Evolutionary conservation across 768 basidiomycete species (phyloP), one percentile per base, ranked within the genome.

Genomic region (Serendipita indica): DNA sequence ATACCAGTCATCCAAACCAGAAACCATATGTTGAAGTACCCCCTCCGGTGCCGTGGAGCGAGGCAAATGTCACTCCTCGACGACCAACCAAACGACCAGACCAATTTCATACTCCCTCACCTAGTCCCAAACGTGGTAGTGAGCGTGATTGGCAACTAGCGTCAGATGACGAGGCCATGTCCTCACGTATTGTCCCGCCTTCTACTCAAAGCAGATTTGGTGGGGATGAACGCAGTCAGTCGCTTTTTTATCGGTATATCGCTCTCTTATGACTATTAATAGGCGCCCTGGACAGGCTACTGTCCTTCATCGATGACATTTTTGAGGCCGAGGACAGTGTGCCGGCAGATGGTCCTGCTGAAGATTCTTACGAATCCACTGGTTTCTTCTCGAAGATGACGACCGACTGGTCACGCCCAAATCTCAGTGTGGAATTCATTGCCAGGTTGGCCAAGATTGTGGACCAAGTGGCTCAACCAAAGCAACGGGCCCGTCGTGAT

Each of bases 301-400:
- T 73, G 0, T 79, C 81, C 2, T 71, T 89, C 16, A 72, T 94
- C 0, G 88, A 91, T 62, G 90, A 94, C 58, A 77, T 96, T 14
- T 86, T 94, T 59, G 83, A 86, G 62, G 82, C 86, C 0, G 83
- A 88, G 64, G 91, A 92, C 66, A 68, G 75, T 0, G 71, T 89
- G 14, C 76, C 83, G 2, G 71, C 79, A 0, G 83, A 85, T 52
- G 68, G 72, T 1, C 74, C 77, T 35, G 61, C 71, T n/a, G 61
- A 66, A 13, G 75, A 81, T 56, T 71, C 89, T 12, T 73, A 81
- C 2, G 66, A 72, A 25, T 63, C 62, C 30, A 27, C 34, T 28
- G 78, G 82, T 5, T 84, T 74, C 66, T 91, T 82, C 69, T 91
- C 81, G 22, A 72, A 71, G 4, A 70, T 78, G 30, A 85, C 81